Base-by-base conservation (phyloP, 176 grass and related monocot species). In the Carex scoparia region DNA sequence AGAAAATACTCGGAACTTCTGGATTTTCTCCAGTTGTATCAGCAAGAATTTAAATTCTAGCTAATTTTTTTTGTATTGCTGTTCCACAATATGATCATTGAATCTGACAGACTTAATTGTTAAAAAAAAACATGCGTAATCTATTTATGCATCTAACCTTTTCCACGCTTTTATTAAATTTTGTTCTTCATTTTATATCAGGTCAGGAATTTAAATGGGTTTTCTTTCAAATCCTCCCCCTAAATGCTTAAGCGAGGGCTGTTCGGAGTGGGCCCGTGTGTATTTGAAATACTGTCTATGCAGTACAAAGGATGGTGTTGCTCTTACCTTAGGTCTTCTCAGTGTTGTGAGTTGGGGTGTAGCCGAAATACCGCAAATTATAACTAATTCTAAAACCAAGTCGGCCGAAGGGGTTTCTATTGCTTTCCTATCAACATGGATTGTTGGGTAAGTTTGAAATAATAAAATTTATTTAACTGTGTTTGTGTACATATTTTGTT, bases 271-370 rank as follows among this genome's bases (percentile, higher is more conserved):
- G 97, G 93, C 90, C 23, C 81, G 75, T 60, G 67, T 76, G 23
- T 94, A 96, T 84, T 71, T 99, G 67, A 92, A 96, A 69, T 96
- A 96, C 71, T 94, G 93, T 44, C 23, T 96, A 13, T 99, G 93
- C 76, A 86, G 81, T 82, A 69, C 18, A 15, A 94, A 79, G 73
- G 97, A 99, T 33, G 82, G 81, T 51, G 83, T 89, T 18, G 76
- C 97, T 44, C 85, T 99, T 23, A 61, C 79, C 8, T 90, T 99
- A 73, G 97, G 97, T 42, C 48, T 91, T 62, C 32, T 84, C 18
- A 99, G 97, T 87, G 84, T 99, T 59, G n/a, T 94, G 19, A 95
- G 97, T 86, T 99, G 97, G 97, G 90, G 91, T 28, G 19, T 95
- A 15, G 87, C 97, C 0, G 97, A 99, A 85, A 87, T 96, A 76